Evolutionary conservation across 768 basidiomycete genomes (phyloP).

Genomic region (Candolleomyces aberdarensis): DNA sequence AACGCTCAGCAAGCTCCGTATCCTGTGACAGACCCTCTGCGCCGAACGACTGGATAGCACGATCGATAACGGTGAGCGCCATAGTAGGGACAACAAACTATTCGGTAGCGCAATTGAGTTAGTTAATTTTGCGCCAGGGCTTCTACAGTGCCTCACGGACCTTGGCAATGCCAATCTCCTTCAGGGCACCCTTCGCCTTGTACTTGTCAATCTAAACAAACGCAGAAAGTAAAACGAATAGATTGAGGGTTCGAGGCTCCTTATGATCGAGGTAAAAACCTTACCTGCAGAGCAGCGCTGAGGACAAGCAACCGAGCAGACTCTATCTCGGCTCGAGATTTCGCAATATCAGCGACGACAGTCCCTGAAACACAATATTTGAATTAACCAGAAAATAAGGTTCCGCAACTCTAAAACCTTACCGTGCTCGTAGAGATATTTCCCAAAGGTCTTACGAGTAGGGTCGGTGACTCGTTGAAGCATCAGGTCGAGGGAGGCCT

Average conservation of each 20-base stretch:
- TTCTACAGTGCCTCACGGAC: constrained; percentile 33
- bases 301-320: constrained; percentile 82
- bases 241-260: background rate
- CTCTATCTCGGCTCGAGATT: constrained; percentile 92
- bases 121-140: background rate
- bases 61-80: constrained; percentile 86
- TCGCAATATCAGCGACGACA: constrained; percentile 87
- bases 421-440: constrained; percentile 90
- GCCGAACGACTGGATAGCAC: constrained; percentile 94
- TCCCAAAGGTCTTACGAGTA: constrained; percentile 88
- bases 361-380: constrained; percentile 49
- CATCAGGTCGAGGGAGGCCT: constrained; percentile 81
- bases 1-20: constrained; percentile 72
- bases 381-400: background rate
- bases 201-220: constrained; percentile 75
- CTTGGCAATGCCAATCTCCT: constrained; percentile 98
- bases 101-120: background rate
- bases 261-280: constrained; percentile 1
- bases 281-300: constrained; percentile 83
- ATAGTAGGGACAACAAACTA: constrained; percentile 93
- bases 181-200: constrained; percentile 91
- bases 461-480: constrained; percentile 93
- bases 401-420: constrained; percentile 11
- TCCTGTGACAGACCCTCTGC: constrained; percentile 97
- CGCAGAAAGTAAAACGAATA: background rate